These are phyloP conservation scores for Ligustrum vulgare DNA, from an alignment of 257 asterid species.

Conservation along the genomic window DNA sequence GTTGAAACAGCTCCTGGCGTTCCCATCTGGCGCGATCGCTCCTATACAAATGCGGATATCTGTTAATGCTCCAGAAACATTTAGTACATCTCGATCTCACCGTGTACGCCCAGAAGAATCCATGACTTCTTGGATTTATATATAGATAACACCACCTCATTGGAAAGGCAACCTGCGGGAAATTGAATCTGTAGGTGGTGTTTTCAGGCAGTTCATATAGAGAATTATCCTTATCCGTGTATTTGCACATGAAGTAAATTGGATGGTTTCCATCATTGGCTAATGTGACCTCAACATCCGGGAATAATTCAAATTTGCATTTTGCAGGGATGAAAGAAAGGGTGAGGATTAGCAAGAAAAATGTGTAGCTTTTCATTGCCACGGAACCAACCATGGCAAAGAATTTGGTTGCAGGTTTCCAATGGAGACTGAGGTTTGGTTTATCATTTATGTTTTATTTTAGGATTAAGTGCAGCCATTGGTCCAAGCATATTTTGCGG, in stretches of 20 bases:
- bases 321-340: not conserved
- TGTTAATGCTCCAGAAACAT: slow-evolving; percentile 66
- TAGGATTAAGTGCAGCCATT: not conserved
- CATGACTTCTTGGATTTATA: slow-evolving; percentile 31
- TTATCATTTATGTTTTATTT: not conserved
- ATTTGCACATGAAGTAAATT: slow-evolving; percentile 50
- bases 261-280: slow-evolving; percentile 41
- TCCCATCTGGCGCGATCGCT: slow-evolving; percentile 57
- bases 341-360: slow-evolving; percentile 3
- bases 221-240: slow-evolving; percentile 30
- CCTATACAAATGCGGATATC: slow-evolving; percentile 41
- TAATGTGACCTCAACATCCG: slow-evolving; percentile 42
- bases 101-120: slow-evolving; percentile 62
- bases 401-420: not conserved
- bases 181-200: slow-evolving; percentile 34
- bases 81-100: slow-evolving; percentile 55
- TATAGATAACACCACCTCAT: slow-evolving; percentile 69
- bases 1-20: slow-evolving; percentile 47
- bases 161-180: slow-evolving; percentile 51
- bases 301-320: slow-evolving; percentile 17
- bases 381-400: not conserved
- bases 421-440: not conserved
- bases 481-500: not conserved
- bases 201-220: slow-evolving; percentile 32
- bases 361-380: not conserved